Base-by-base conservation (phyloP, 2,329 filamentous ascomycete species). In the Xylariaceae sp. region DNA sequence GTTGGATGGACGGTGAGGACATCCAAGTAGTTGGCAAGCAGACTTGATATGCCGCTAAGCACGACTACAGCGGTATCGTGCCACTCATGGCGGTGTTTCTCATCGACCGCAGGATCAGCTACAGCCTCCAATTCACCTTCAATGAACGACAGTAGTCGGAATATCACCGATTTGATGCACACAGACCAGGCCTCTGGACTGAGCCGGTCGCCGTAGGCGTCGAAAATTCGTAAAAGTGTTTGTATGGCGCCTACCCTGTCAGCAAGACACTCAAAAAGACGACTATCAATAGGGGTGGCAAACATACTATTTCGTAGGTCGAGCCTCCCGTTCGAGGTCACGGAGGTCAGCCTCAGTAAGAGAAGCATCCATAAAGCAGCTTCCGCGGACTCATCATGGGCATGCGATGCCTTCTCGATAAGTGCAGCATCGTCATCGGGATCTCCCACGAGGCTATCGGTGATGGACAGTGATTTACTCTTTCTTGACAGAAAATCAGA, bases 141-240 rank as follows among this genome's bases (percentile, higher is more conserved):
- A n/a, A 89, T 79, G 1, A 77, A 79, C 4, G 78, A 70, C 3
- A 93, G 60, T 45, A 94, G 77, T 38, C 75, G 77, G 58, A 94
- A 89, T 2, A 94, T 70, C 5, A 95, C 83, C 5, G 75, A 77
- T 39, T 83, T 80, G 35, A 94, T 73, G 47, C 88, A 92, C 18
- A 90, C 70, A 30, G 81, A 80, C 89, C 88, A 96, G 1, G 84
- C 80, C 50, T 83, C 76, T 0, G 85, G 70, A 25, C 74, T 80
- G 4, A 95, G 67, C 33, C 83, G 80, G 44, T 89, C 83, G 9
- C 87, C 87, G 43, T 93, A 93, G 2, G 86, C 88, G 55, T 94
- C 88, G 42, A 96, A 88, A 14, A 96, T 94, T 29, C 88, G 77
- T 36, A 95, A 71, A 3, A 96, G 65, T 0, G 90, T 95, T 56